Conservation (phyloP, 2,329 filamentous ascomycete genomes). For the Aspergillus ochraceoroseus region DNA sequence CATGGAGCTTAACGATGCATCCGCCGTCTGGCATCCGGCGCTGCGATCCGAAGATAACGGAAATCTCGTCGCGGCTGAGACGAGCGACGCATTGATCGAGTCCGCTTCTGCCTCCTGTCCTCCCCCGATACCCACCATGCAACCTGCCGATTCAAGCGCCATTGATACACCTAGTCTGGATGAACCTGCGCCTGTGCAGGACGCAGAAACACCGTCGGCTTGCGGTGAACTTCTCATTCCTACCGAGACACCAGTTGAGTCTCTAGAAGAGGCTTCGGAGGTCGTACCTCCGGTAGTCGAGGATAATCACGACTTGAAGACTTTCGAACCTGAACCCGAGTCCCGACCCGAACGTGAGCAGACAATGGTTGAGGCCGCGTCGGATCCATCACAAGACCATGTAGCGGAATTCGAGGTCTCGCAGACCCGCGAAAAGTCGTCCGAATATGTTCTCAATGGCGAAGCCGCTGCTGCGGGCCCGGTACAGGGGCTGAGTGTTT, state of each 20-base stretch:
- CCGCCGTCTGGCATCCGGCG: conserved; percentile 53
- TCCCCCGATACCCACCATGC: not conserved
- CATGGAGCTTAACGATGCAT: conserved; percentile 25
- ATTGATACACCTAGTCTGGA: not conserved
- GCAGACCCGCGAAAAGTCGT: conserved; percentile 2
- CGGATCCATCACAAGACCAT: not conserved
- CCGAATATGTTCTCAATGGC: not conserved
- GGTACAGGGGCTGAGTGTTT: not conserved
- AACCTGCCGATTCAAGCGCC: not conserved
- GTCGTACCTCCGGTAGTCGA: not conserved
- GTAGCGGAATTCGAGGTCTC: conserved; percentile 2
- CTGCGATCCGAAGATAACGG: conserved; percentile 43
- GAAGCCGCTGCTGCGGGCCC: too few relatives aligned
- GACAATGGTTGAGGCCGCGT: too few relatives aligned
- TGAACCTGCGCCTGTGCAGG: not conserved
- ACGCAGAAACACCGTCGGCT: not conserved
- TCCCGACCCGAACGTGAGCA: too few relatives aligned
- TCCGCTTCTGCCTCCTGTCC: not conserved
- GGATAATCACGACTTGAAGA: not conserved
- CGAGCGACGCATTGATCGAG: conserved; percentile 15
- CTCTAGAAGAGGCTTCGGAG: conserved; percentile 7
- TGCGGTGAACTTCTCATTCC: not conserved
- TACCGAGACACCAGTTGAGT: conserved; percentile 6
- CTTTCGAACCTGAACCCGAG: conserved; percentile 1
- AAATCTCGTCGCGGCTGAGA: conserved; percentile 13